These are phyloP conservation scores for Lithohypha guttulata DNA, from an alignment of 2,329 filamentous ascomycete species.

Conservation along the genomic window DNA sequence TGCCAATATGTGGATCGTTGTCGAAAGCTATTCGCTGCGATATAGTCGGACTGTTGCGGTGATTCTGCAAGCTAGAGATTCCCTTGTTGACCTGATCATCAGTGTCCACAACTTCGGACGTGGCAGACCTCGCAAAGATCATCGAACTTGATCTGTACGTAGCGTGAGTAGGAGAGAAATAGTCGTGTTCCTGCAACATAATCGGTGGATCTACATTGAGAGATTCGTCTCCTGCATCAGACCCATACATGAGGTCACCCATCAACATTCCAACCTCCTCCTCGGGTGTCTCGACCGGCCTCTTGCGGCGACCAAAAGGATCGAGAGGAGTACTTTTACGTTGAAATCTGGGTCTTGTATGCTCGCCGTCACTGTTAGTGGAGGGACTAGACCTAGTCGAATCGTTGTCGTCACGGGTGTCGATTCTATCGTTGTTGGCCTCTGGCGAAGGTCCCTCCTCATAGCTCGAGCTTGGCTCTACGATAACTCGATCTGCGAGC, in stretches of 20 bases:
- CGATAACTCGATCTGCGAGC: constrained; percentile 20
- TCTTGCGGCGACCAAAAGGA: constrained; percentile 6
- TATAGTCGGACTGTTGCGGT: background rate
- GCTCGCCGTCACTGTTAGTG: background rate
- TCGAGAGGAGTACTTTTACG: constrained; percentile 1
- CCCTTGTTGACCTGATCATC: constrained; percentile 1
- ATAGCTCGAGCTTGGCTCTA: constrained; percentile 21
- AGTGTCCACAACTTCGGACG: background rate
- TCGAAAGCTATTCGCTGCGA: background rate
- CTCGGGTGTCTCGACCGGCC: background rate
- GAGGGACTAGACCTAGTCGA: background rate
- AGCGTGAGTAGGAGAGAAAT: background rate
- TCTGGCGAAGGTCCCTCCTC: constrained; percentile 18
- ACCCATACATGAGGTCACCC: constrained; percentile 2
- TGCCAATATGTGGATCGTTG: background rate
- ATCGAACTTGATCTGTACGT: background rate
- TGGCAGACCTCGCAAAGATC: background rate
- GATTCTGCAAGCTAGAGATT: background rate
- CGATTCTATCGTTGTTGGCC: background rate
- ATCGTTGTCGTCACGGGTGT: background rate
- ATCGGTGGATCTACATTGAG: too few species aligned
- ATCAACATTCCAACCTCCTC: constrained; percentile 6
- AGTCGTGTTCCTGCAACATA: background rate
- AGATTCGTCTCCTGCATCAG: background rate
- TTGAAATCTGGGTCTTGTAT: background rate